A percentile compares a stretch with the other conserved stretches of the same genome.
Conservation (phyloP, 2,329 filamentous ascomycete species). For the Aureobasidium mangrovei region DNA sequence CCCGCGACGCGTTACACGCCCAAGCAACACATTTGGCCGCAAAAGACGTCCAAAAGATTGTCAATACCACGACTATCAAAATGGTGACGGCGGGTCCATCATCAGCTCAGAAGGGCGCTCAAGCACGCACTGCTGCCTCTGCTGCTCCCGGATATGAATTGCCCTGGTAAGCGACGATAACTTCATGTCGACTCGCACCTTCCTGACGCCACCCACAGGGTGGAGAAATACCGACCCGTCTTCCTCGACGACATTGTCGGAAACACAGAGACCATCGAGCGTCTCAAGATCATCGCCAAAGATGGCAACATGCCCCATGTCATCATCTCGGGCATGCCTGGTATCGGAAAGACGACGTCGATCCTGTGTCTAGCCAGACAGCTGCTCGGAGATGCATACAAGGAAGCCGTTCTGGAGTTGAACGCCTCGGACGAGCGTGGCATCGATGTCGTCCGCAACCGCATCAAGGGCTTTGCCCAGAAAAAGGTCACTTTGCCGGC, state of each 20-base stretch:
- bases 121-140: constrained; percentile 31
- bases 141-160: constrained; percentile 57
- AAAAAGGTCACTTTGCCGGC: constrained; percentile 94
- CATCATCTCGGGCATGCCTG: constrained; percentile 98
- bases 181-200: neutral
- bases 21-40: neutral
- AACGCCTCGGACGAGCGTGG: constrained; percentile 95
- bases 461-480: constrained; percentile 97
- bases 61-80: constrained; percentile 7
- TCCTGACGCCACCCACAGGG: constrained; percentile 49
- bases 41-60: neutral
- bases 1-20: neutral
- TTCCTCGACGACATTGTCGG: constrained; percentile 96
- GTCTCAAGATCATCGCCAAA: constrained; percentile 94
- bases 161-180: constrained; percentile 54
- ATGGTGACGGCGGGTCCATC: constrained; percentile 43
- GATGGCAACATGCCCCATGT: constrained; percentile 99
- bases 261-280: constrained; percentile 95
- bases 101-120: constrained; percentile 30
- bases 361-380: constrained; percentile 88
- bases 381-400: constrained; percentile 85
- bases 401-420: constrained; percentile 91
- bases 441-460: constrained; percentile 93
- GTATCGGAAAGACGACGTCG: constrained; percentile 96
- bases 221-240: constrained; percentile 93